Conservation (phyloP, 192 early-diverging fungal species). For the Coemansia sp. region DNA sequence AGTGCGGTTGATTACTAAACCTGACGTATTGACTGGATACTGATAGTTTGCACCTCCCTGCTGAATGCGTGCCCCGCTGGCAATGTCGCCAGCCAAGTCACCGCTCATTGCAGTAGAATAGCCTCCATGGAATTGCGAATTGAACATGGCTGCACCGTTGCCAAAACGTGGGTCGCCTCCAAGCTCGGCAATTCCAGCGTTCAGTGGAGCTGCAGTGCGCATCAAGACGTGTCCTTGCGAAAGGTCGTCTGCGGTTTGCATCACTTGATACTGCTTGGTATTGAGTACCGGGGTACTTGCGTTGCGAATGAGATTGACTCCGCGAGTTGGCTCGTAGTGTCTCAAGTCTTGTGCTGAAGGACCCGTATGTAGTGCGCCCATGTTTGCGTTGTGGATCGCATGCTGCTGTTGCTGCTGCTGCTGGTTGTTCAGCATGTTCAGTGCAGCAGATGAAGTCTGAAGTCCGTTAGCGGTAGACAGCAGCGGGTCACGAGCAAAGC, state of each 20-base stretch:
- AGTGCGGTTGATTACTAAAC: conserved; percentile 21
- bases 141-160: conserved; percentile 15
- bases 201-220: conserved; percentile 10
- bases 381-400: conserved; percentile 4
- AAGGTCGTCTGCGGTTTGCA: conserved; percentile 31
- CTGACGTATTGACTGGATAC: conserved; percentile 22
- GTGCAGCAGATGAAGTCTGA: conserved; percentile 2
- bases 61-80: conserved; percentile 18
- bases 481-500: conserved; percentile 2
- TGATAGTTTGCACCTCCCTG: conserved; percentile 17
- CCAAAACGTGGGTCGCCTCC: conserved; percentile 14
- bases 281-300: conserved; percentile 51
- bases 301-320: conserved; percentile 41
- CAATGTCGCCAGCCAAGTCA: conserved; percentile 18
- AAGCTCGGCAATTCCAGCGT: conserved; percentile 14
- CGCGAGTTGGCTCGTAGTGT: conserved; percentile 35
- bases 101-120: conserved; percentile 12
- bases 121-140: conserved; percentile 23
- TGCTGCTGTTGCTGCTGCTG: conserved; percentile 18
- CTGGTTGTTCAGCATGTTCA: conserved; percentile 4
- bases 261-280: conserved; percentile 46
- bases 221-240: conserved; percentile 10
- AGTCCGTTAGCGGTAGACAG: not conserved
- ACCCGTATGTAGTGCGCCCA: conserved; percentile 6
- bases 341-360: conserved; percentile 23